Evolutionary conservation across 1,284 basidiomycete genomes (phyloP), one percentile per base, ranked within the genome.

Genomic region (Peniophora sp.): DNA sequence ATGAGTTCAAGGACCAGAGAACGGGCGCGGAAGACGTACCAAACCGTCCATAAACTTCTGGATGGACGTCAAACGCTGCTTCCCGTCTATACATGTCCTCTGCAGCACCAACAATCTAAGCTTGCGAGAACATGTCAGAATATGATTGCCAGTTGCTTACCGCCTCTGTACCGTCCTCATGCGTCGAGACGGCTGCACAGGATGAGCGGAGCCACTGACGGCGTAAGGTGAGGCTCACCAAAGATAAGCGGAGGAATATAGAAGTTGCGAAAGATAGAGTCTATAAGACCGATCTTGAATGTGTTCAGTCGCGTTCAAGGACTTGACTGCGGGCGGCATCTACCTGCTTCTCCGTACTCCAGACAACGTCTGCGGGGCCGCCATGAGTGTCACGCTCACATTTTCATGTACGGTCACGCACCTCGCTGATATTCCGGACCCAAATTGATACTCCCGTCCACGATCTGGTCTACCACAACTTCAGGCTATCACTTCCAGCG

Each of bases 31-130:
- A 20, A 23, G 3, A 72, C 77, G 62, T 59, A 87, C 83, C 58
- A 75, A 53, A n/a, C 85, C 85, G 58, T 83, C 79, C 76, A 88
- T 81, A 58, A 89, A 89, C 82, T 72, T 68, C 39, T 79, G 73
- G 45, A 89, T 81, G 0, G 83, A 85, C 0, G 87, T 89, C 52
- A 89, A 60, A 19, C 87, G 69, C 59, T 89, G 86, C 62, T 89
- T 89, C 8, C 87, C 86, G 59, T 89, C 87, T n/a, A 89, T 86
- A 55, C 85, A 89, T 0, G 79, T 78, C 55, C 77, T 76, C 0
- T 63, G 69, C 5, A 17, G 16, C 16, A 16, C 19, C 38, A 16
- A 17, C n/a, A 41, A n/a, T 5, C 16, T 41, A 41, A n/a, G 16
- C 38, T n/a, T n/a, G n/a, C n/a, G 16, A 41, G 6, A 32, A 8